phyloP scores from a whole-genome alignment of 73 alveolate species.

The Paramecium sonneborni region DNA sequence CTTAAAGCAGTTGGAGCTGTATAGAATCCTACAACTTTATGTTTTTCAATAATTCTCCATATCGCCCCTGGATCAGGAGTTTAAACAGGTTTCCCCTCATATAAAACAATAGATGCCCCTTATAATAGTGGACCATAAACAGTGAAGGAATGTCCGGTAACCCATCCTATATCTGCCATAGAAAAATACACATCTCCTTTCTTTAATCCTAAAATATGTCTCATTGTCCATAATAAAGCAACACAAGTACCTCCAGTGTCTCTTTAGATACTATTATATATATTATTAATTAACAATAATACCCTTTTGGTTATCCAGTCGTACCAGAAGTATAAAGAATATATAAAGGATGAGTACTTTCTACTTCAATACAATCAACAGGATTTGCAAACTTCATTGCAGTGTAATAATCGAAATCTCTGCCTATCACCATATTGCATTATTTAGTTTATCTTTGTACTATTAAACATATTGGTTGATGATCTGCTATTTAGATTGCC shows the following conservation, averaged over 20 bases:
- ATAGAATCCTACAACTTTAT: conserved; percentile 91
- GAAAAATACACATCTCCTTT: conserved; percentile 93
- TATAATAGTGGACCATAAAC: conserved; percentile 99
- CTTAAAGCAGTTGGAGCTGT: conserved; percentile 99
- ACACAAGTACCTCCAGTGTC: conserved; percentile 98
- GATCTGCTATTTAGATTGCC: conserved; percentile 81
- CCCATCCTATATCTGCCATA: conserved; percentile 99
- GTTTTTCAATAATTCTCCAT: conserved; percentile 91
- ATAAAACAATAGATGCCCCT: conserved; percentile 97
- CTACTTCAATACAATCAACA: conserved; percentile 82
- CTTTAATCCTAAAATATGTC: conserved; percentile 87
- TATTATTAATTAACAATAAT: neutral
- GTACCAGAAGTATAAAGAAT: conserved; percentile 99
- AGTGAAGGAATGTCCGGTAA: conserved; percentile 99
- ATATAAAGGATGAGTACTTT: conserved; percentile 89
- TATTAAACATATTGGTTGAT: conserved; percentile 65
- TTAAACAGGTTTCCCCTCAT: conserved; percentile 99
- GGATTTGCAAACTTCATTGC: conserved; percentile 69
- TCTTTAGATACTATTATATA: conserved; percentile 78
- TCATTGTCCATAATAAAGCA: conserved; percentile 94
- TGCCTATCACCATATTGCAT: conserved; percentile 25
- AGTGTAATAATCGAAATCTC: conserved; percentile 75
- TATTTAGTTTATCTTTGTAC: conserved; percentile 74
- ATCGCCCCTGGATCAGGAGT: conserved; percentile 95
- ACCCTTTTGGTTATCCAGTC: conserved; percentile 99